These are phyloP conservation scores for Monosporascus sp. DNA, from an alignment of 2,329 filamentous ascomycete genomes.

Conservation along the genomic window DNA sequence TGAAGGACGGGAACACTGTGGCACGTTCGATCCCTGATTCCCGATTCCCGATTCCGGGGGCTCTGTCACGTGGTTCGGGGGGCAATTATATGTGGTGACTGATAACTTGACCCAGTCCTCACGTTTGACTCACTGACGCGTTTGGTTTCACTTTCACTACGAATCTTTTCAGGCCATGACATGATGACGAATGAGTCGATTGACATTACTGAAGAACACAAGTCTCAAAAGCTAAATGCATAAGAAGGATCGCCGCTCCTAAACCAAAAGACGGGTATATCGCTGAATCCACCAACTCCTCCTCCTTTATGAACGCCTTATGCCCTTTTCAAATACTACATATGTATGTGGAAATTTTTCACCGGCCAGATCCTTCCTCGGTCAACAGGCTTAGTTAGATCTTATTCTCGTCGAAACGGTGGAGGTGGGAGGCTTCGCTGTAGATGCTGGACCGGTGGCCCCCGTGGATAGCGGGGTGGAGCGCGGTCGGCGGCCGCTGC, in stretches of 20 bases:
- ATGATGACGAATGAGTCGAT: too few species aligned
- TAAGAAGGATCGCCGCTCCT: neutral
- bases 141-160: too few species aligned
- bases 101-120: too few species aligned
- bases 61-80: too few species aligned
- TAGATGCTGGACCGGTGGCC: constrained; percentile 35
- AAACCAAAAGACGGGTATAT: neutral
- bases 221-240: neutral
- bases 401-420: constrained; percentile 33
- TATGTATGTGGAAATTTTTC: constrained; percentile 2
- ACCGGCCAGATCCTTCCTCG: neutral
- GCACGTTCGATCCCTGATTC: too few species aligned
- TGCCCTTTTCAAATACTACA: constrained; percentile 6
- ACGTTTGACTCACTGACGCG: too few species aligned
- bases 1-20: too few species aligned
- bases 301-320: constrained; percentile 1
- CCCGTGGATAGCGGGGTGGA: constrained; percentile 48
- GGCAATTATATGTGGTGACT: too few species aligned
- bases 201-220: neutral
- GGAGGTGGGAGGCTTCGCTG: constrained; percentile 44
- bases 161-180: too few species aligned
- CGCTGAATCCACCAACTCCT: neutral
- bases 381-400: constrained; percentile 5
- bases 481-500: constrained; percentile 50
- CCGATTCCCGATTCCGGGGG: too few species aligned